Base-by-base conservation (phyloP, 202 grass and related monocot genomes). In the Elaeis oleifera region DNA sequence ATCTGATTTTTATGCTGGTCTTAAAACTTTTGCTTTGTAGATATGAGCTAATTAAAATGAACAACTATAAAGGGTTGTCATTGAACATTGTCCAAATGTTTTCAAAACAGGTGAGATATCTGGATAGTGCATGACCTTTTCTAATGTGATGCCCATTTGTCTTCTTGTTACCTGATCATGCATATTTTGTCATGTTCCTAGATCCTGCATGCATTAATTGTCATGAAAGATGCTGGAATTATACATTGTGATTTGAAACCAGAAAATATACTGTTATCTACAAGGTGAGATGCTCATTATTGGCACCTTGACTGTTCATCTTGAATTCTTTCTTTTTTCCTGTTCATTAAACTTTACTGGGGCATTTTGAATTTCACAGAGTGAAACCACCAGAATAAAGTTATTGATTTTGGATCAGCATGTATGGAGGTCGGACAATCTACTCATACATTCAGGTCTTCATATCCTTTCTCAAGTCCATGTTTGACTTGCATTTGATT, bases 241-340 rank as follows among this genome's bases (percentile, higher is more conserved):
- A 99, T 99, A 72, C 95, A 99, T 82, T 99, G 95, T 80, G 95
- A 99, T 84, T 65, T 99, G 49, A 99, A 99, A 76, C 95, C 95
- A 6, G 95, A 99, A 84, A 99, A 99, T 78, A 99, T 99, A 64
- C 95, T 99, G 26, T 77, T 99, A 68, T 81, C 80, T 85, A 74
- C 75, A 26, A 87, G 76, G 94, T 94, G 61, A 84, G 88, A 53
- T 78, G 44, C 67, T 63, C 71, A 21, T 32, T 13, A 44, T 44
- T 13, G 3, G 36, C 36, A 44, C 11, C 36, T 44, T 44, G 36
- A 44, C 36, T 79, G 27, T 77, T 36, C 22, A 21, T 18, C 52
- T 36, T 0, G n/a, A 16, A 32, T 23, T 21, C 36, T 44, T 44
- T 49, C 61, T 28, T 39, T 61, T 78, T 29, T 32, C 70, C 61